Evolutionary conservation across 1,139 yeast genomes (phyloP).

Genomic region (Kluyveromyces marxianus): DNA sequence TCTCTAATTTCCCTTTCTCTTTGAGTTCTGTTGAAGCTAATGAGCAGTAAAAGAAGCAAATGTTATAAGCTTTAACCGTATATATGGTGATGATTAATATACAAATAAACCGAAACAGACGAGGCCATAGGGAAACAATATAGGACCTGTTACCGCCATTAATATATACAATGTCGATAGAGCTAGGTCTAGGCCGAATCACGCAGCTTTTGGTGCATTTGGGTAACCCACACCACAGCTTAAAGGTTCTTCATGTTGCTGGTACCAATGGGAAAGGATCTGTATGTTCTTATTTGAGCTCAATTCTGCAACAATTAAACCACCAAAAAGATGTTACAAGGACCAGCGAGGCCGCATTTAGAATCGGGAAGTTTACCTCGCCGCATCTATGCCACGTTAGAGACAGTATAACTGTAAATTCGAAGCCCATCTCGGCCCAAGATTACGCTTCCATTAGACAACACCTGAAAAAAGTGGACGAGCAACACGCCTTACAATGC

Average conservation of each 20-base stretch:
- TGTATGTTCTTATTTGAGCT: constrained; percentile 68
- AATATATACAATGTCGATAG: constrained; percentile 37
- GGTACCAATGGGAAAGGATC: constrained; percentile 97
- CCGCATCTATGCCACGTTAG: constrained; percentile 71
- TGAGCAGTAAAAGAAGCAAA: too few species aligned
- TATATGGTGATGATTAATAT: too few species aligned
- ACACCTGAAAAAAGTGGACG: constrained; percentile 31
- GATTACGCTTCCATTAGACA: constrained; percentile 42
- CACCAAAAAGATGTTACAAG: too few species aligned
- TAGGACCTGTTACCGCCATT: too few species aligned
- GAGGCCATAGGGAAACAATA: too few species aligned
- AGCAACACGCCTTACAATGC: constrained; percentile 44
- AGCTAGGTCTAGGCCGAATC: constrained; percentile 60
- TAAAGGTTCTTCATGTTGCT: constrained; percentile 72
- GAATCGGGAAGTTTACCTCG: constrained; percentile 74
- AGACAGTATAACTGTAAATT: constrained; percentile 68
- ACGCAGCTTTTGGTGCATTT: constrained; percentile 38
- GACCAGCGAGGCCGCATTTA: constrained; percentile 17
- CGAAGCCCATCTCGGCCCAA: constrained; percentile 42
- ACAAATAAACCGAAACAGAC: too few species aligned
- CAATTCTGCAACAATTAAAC: constrained; percentile 40
- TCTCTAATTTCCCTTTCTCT: not conserved
- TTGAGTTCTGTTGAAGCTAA: not conserved
- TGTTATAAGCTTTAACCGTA: too few species aligned
- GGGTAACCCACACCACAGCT: constrained; percentile 60